phyloP scores from a whole-genome alignment of 1,284 basidiomycete species.

The Xerocomus cyaneibrunnescens region DNA sequence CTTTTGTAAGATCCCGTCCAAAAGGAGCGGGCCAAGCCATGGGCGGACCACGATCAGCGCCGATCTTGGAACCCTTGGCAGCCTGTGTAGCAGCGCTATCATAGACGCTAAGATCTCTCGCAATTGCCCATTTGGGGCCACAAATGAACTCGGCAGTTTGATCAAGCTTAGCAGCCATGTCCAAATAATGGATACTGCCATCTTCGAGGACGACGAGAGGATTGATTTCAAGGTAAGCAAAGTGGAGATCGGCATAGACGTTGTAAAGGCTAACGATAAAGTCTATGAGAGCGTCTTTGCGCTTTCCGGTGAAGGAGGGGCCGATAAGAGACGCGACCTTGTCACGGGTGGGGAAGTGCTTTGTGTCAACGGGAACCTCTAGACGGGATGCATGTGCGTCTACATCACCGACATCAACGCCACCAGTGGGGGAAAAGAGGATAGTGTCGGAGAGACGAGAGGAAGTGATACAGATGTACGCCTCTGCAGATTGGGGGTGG shows the following conservation, averaged over 20 bases:
- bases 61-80: constrained; percentile 48
- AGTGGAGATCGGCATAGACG: constrained; percentile 97
- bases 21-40: constrained; percentile 99
- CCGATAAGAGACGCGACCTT: constrained; percentile 79
- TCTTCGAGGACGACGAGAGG: constrained; percentile 94
- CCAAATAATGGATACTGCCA: constrained; percentile 90
- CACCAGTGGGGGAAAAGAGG: constrained; percentile 98
- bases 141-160: constrained; percentile 98
- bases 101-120: constrained; percentile 84
- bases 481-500: constrained; percentile 92
- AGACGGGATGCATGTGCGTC: constrained; percentile 96
- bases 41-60: constrained; percentile 92
- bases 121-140: constrained; percentile 98
- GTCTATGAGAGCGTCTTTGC: constrained; percentile 88
- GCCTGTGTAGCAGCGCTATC: constrained; percentile 50
- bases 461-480: constrained; percentile 98
- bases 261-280: constrained; percentile 95
- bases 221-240: constrained; percentile 99
- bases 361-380: constrained; percentile 70
- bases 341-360: constrained; percentile 79
- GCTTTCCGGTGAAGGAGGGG: constrained; percentile 66
- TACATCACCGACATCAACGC: constrained; percentile 98
- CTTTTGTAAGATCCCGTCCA: constrained; percentile 97
- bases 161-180: constrained; percentile 99
- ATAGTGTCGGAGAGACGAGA: constrained; percentile 94